Evolutionary conservation across 2,329 filamentous ascomycete genomes (phyloP).

Genomic region (Pseudocercospora cruenta): DNA sequence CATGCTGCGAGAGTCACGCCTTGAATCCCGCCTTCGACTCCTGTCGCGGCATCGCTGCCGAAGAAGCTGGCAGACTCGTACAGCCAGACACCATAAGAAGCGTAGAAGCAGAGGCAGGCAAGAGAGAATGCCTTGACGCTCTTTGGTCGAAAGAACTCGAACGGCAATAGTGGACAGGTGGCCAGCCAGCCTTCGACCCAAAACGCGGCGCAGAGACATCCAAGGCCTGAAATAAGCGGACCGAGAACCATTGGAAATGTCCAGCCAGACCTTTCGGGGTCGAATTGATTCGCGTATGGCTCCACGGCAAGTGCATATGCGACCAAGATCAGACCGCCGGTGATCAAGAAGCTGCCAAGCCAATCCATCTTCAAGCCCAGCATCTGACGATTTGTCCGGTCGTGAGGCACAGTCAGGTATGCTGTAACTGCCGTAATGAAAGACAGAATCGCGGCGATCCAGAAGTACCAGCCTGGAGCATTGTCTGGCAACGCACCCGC

Average conservation of each 20-base stretch:
- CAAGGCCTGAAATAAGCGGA: constrained; percentile 35
- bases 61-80: constrained; percentile 38
- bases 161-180: constrained; percentile 39
- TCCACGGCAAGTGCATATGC: constrained; percentile 41
- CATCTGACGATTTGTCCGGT: constrained; percentile 36
- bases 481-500: constrained; percentile 36
- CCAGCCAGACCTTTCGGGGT: constrained; percentile 31
- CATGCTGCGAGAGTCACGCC: constrained; percentile 39
- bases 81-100: constrained; percentile 40
- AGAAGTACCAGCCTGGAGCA: constrained; percentile 41
- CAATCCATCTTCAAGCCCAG: constrained; percentile 43
- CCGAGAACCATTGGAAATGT: constrained; percentile 33
- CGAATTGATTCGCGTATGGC: constrained; percentile 31
- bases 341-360: constrained; percentile 40
- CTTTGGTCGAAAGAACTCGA: constrained; percentile 40
- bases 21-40: constrained; percentile 25
- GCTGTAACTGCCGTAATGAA: constrained; percentile 36
- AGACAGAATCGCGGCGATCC: constrained; percentile 36
- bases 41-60: constrained; percentile 26
- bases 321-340: constrained; percentile 39
- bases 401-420: constrained; percentile 39
- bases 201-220: constrained; percentile 34
- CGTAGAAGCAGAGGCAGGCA: constrained; percentile 43
- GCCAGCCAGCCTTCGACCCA: constrained; percentile 42
- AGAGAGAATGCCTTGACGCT: constrained; percentile 39